These are phyloP conservation scores for Termitomyces sp. DNA, from an alignment of 768 basidiomycete species.

Conservation along the genomic window DNA sequence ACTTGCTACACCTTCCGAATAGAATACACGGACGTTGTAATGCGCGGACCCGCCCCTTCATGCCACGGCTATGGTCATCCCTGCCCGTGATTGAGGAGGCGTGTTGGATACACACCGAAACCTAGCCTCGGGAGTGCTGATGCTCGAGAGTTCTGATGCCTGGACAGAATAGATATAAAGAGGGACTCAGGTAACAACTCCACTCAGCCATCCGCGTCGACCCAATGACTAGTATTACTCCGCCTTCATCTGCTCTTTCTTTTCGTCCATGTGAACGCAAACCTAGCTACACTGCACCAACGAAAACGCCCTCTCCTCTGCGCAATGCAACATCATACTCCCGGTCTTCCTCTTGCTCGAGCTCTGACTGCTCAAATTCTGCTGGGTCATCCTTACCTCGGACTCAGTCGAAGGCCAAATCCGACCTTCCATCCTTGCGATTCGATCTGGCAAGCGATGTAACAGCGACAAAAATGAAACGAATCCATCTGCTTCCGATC, in stretches of 20 bases:
- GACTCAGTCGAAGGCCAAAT: neutral
- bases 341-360: neutral
- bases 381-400: neutral
- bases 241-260: neutral
- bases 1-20: slow-evolving; percentile 8
- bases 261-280: slow-evolving; percentile 1
- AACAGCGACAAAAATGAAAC: neutral
- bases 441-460: neutral
- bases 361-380: neutral
- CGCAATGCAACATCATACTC: slow-evolving; percentile 12
- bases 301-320: slow-evolving; percentile 9
- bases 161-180: slow-evolving; percentile 6
- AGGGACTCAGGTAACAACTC: neutral
- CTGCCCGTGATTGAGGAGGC: slow-evolving; percentile 11
- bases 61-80: slow-evolving; percentile 7
- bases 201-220: neutral
- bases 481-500: slow-evolving; percentile 4
- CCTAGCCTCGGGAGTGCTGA: slow-evolving; percentile 6
- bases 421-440: neutral
- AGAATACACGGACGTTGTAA: slow-evolving; percentile 10
- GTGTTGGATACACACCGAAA: slow-evolving; percentile 7
- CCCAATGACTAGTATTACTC: neutral
- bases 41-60: slow-evolving; percentile 12
- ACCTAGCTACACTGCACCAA: slow-evolving; percentile 7
- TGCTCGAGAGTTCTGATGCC: slow-evolving; percentile 9